Conservation (phyloP, 371 early-diverging fungal species). For the Massospora cicadina region DNA sequence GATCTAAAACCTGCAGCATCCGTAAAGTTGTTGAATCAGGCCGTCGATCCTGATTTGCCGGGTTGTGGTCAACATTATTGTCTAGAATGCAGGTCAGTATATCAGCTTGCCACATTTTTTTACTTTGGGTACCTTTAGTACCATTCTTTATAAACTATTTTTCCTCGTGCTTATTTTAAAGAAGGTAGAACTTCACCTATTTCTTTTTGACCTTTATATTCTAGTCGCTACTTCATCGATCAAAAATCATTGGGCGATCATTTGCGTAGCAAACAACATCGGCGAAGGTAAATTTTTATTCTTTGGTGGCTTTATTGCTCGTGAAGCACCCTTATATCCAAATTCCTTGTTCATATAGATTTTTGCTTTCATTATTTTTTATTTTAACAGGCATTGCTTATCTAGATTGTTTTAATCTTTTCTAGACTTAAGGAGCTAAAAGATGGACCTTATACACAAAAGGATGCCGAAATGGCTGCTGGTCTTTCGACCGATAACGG, state of each 20-base stretch:
- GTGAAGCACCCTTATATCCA: no score
- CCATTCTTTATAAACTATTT: no score
- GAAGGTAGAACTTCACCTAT: no score
- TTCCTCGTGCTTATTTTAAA: no score
- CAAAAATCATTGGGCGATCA: constrained; percentile 1
- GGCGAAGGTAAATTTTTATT: constrained; percentile 5
- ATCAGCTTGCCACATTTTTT: neutral
- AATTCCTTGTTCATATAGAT: no score
- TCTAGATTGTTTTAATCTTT: no score
- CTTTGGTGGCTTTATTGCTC: no score
- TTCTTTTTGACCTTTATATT: neutral
- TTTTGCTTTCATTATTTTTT: no score
- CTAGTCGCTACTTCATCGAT: constrained; percentile 11
- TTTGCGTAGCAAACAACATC: constrained; percentile 10
- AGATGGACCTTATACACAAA: constrained; percentile 72
- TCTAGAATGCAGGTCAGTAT: constrained; percentile 8
- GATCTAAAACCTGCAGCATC: constrained; percentile 29
- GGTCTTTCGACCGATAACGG: constrained; percentile 24
- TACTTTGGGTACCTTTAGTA: neutral
- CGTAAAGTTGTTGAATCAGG: constrained; percentile 3
- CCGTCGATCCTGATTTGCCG: constrained; percentile 9
- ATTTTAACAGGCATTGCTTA: no score
- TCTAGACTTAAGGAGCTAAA: constrained; percentile 46
- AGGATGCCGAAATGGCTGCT: constrained; percentile 70
- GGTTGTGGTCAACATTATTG: constrained; percentile 9